Evolutionary conservation across 352 stramenopile genomes (phyloP), one percentile per base, ranked within the genome.

Genomic region (Pythium apleroticum): DNA sequence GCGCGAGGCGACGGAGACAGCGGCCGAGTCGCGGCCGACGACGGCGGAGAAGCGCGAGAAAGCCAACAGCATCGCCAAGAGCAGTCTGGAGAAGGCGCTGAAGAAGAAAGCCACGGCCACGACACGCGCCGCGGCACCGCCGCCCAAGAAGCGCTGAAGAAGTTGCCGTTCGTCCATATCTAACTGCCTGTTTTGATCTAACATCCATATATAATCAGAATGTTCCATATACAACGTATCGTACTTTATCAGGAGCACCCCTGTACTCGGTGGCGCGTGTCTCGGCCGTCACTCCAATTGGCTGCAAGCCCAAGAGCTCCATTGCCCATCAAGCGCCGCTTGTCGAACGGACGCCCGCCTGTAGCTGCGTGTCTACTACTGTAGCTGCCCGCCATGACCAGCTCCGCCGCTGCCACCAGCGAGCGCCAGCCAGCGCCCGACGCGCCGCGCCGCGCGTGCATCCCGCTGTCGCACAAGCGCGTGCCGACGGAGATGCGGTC

Each of bases 381-480:
- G 22, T 52, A 28, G 33, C 46, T 39, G 17, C 3, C 22, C 15
- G 9, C 41, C 24, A 63, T 63, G 41, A 37, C 53, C 22, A 33
- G 28, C 56, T 20, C 31, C 37, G n/a, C 41, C 14, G 30, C 20
- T 19, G 27, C 20, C 35, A 35, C 20, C 35, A 46, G 35, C 30
- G 60, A 67, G 24, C 76, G 57, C 9, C 76, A 84, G 66, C 57
- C 65, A 9, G 76, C 76, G 57, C 76, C 72, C 4, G 74, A 80
- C 43, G 60, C 76, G 27, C 76, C 76, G 35, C 68, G 67, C 19
- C 65, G 49, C 28, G 55, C 76, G 27, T 73, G 66, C 65, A 80
- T 84, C 66, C 76, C 76, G 49, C 74, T 84, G 28, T 60, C 69
- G 12, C 72, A 84, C 72, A 84, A 84, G 74, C 74, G 76, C 62